These are phyloP conservation scores for Uronychia binucleata DNA, from an alignment of 73 alveolate genomes.

Conservation along the genomic window DNA sequence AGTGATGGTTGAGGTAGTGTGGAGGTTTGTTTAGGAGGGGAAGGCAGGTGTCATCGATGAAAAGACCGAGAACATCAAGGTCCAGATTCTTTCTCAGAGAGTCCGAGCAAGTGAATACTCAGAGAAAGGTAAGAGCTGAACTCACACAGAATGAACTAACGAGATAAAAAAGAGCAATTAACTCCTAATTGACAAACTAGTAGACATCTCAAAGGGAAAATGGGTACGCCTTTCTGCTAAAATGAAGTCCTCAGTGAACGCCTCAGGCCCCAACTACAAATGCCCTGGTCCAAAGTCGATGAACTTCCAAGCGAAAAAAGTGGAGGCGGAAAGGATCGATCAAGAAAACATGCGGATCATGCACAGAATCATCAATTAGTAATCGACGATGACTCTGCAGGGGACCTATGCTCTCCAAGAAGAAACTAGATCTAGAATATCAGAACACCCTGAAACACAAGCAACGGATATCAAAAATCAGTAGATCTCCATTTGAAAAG, in stretches of 20 bases:
- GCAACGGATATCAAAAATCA: neutral
- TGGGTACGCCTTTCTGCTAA: constrained; percentile 1
- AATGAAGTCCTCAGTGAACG: neutral
- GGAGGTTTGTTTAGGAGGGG: neutral
- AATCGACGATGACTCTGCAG: neutral
- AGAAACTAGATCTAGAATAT: neutral
- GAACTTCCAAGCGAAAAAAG: constrained; percentile 24
- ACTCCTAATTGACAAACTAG: constrained; percentile 39
- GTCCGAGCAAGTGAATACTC: neutral
- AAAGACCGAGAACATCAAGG: neutral
- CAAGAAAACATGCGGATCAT: constrained; percentile 42
- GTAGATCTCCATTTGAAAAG: neutral
- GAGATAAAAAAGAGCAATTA: constrained; percentile 52
- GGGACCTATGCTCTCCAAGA: constrained; percentile 17
- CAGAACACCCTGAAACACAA: neutral
- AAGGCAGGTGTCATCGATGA: neutral
- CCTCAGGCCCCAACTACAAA: neutral
- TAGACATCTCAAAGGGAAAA: constrained; percentile 54
- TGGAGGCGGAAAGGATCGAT: constrained; percentile 61
- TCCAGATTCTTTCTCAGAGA: neutral
- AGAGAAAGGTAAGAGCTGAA: neutral
- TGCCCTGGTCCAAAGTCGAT: constrained; percentile 13
- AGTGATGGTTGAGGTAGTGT: neutral
- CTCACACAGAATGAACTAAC: neutral
- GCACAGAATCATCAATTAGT: constrained; percentile 33